phyloP scores from a whole-genome alignment of 805 yeast genomes.

The Hanseniaspora mollemarum region DNA sequence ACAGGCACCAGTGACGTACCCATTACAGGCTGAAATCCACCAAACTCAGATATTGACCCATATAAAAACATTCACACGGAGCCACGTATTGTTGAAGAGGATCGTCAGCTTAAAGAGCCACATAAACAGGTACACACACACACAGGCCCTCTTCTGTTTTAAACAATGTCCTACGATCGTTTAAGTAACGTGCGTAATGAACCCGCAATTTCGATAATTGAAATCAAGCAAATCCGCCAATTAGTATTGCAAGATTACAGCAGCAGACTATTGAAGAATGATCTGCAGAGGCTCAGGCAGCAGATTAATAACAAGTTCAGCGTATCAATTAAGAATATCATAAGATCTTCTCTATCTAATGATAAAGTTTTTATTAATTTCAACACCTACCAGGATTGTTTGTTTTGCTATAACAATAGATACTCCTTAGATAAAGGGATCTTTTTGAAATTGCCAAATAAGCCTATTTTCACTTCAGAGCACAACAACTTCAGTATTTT shows the following conservation, averaged over 20 bases:
- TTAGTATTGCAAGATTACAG: neutral
- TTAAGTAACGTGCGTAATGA: too few relatives aligned
- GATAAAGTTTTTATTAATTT: slow-evolving; percentile 4
- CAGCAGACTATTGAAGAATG: neutral
- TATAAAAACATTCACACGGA: too few relatives aligned
- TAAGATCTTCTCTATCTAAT: slow-evolving; percentile 2
- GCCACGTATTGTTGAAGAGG: too few relatives aligned
- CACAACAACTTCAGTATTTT: neutral
- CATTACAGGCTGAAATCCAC: too few relatives aligned
- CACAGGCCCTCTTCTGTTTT: too few relatives aligned
- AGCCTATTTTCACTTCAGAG: neutral
- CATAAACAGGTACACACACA: too few relatives aligned
- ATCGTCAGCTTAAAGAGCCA: too few relatives aligned
- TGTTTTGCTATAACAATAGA: slow-evolving; percentile 3
- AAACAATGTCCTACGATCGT: neutral
- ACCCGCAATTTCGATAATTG: neutral
- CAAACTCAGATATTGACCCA: too few relatives aligned
- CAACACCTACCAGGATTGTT: neutral
- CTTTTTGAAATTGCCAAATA: slow-evolving; percentile 2
- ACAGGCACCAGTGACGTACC: too few relatives aligned
- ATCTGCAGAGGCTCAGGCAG: neutral
- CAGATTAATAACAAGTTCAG: slow-evolving; percentile 11
- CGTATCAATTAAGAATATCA: neutral
- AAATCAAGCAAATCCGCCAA: slow-evolving; percentile 9
- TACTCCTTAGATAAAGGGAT: neutral